Evolutionary conservation across 1,139 yeast genomes (phyloP), one percentile per base, ranked within the genome.

Genomic region (Yamadazyma buinensis): DNA sequence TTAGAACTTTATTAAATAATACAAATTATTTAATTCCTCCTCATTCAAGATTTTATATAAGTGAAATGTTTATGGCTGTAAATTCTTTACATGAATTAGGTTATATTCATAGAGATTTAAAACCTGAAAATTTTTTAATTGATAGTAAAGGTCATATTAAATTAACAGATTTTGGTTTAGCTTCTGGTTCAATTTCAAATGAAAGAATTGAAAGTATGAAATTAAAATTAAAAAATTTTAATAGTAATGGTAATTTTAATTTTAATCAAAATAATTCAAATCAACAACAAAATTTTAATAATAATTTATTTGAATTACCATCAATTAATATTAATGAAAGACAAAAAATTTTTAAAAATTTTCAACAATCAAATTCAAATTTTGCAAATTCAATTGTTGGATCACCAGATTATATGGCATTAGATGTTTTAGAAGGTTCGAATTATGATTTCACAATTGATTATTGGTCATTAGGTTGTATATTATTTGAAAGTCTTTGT

Each of bases 401-500:
- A 0, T 85, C 95, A 6, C 99, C 99, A 1, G 99, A 94, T 57
- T 94, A 94, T 57, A 94, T 94, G 99, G 98, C 99, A 1, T 72
- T 94, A 36, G 99, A 94, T 58, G 97, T 94, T 6, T 76, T 94
- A 42, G 95, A 87, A 58, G 98, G 98, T 8, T 84, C 84, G 51
- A 82, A 83, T 41, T 94, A 94, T 57, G 96, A 94, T 55, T 90
- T 83, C 55, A 90, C 98, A 14, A 95, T 94, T 42, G 99, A 94
- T 65, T 94, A 94, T 59, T 94, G 99, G 99, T 90, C 97, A 0
- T 71, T 94, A 36, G 99, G 98, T 2, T 94, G 98, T 59, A 88
- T 94, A 38, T 61, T 90, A 36, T 94, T 92, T 64, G 99, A 94
- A 58, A 83, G 92, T 51, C 60, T 88, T 34, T 85, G 85, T 55